These are phyloP conservation scores for Silene vulgaris DNA, from an alignment of 179 eudicot genomes.

Conservation along the genomic window DNA sequence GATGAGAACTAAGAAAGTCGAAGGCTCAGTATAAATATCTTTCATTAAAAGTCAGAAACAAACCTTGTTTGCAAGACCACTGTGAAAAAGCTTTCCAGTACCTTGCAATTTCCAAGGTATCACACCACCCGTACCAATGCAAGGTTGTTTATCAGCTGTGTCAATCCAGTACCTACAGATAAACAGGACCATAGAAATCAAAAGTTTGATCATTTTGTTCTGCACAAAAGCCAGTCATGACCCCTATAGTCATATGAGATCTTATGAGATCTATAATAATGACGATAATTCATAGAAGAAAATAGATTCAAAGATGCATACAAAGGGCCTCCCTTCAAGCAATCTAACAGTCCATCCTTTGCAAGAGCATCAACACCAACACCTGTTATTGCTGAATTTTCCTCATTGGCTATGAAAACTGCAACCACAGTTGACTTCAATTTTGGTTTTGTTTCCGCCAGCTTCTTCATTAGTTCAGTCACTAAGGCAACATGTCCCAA, in stretches of 20 bases:
- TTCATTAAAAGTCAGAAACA: conserved; percentile 4
- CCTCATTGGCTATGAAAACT: conserved; percentile 94
- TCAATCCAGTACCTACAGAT: conserved; percentile 81
- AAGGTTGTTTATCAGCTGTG: conserved; percentile 99
- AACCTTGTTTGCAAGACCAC: conserved; percentile 95
- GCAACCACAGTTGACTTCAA: conserved; percentile 89
- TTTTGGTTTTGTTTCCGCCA: conserved; percentile 74
- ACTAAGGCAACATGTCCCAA: conserved; percentile 95
- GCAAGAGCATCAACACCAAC: conserved; percentile 94
- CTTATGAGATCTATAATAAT: not conserved
- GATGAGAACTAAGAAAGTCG: not conserved
- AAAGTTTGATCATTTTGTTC: conserved; percentile 4
- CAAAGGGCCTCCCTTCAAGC: conserved; percentile 88
- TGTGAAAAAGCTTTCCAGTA: conserved; percentile 88
- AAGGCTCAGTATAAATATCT: not conserved
- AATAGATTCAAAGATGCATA: conserved; percentile 34
- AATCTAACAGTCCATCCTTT: conserved; percentile 72
- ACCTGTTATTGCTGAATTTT: conserved; percentile 81
- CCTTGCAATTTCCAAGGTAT: conserved; percentile 83
- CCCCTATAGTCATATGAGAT: not conserved
- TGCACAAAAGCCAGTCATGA: not conserved
- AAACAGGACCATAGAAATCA: conserved; percentile 3
- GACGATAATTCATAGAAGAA: not conserved
- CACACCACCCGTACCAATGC: conserved; percentile 95
- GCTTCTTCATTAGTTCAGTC: conserved; percentile 77